A percentile compares a stretch with the other conserved stretches of the same genome.
Evolutionary conservation across 176 grass and related monocot species (phyloP).

Genomic region (Triticum turgidum): DNA sequence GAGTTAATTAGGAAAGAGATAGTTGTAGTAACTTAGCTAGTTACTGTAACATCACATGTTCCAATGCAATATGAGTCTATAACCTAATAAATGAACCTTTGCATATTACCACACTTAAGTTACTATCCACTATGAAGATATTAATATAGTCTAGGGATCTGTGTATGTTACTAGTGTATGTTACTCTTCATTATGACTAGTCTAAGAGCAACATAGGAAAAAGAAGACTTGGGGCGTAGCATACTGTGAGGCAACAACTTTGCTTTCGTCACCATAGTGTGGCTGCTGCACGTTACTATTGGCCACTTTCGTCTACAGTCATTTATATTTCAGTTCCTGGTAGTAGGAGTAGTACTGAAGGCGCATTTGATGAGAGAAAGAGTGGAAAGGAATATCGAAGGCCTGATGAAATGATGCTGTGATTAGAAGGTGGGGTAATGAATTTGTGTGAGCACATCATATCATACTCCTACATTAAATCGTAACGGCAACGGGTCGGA

Average conservation of each 20-base stretch:
- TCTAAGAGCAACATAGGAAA: neutral
- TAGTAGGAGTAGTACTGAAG: neutral
- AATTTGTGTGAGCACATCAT: neutral
- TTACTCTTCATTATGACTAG: no score
- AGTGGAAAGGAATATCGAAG: neutral
- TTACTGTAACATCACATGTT: no score
- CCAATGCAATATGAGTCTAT: no score
- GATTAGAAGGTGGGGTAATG: constrained; percentile 1
- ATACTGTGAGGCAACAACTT: neutral
- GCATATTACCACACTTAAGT: no score
- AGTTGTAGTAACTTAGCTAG: no score
- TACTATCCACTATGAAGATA: no score
- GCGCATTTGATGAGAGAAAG: neutral
- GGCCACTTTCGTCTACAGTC: neutral
- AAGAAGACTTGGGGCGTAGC: neutral
- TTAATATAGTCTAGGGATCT: no score
- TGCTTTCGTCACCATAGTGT: neutral
- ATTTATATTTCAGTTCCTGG: neutral
- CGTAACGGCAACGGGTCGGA: neutral
- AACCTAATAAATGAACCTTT: no score
- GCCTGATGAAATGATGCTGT: neutral
- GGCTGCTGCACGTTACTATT: neutral
- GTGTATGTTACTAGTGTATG: no score
- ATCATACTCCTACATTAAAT: constrained; percentile 19
- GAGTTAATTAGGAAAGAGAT: no score